Evolutionary conservation across 140 eudicot genomes (phyloP).

Genomic region (Ambrosia hybrid): DNA sequence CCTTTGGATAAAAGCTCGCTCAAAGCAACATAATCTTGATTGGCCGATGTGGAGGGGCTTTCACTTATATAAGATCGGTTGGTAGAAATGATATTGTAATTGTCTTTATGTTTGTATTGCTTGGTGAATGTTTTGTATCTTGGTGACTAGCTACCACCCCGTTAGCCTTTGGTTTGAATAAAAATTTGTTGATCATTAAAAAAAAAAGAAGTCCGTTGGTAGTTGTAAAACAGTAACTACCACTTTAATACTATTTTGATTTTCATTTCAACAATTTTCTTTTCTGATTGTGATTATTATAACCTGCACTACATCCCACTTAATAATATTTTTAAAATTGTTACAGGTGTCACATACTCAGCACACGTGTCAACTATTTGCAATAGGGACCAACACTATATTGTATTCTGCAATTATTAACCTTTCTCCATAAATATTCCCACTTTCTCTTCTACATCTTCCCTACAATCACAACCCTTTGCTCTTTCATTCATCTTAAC

Average conservation of each 20-base stretch:
- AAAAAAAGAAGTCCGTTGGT: too few relatives aligned
- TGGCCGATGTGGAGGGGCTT: too few relatives aligned
- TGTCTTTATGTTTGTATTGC: too few relatives aligned
- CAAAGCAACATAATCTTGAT: too few relatives aligned
- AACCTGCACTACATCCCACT: constrained; percentile 5
- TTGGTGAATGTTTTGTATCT: too few relatives aligned
- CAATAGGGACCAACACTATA: constrained; percentile 28
- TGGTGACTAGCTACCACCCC: too few relatives aligned
- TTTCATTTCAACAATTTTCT: neutral
- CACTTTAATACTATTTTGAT: neutral
- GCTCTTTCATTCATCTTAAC: constrained; percentile 10
- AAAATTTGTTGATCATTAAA: too few relatives aligned
- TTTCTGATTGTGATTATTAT: neutral
- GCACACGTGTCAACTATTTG: constrained; percentile 31
- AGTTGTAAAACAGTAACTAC: neutral
- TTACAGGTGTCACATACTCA: constrained; percentile 1
- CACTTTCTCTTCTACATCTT: constrained; percentile 1
- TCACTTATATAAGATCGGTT: too few relatives aligned
- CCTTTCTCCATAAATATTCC: constrained; percentile 21
- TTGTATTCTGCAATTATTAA: constrained; percentile 30
- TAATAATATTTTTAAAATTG: neutral
- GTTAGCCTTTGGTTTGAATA: too few relatives aligned
- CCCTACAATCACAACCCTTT: constrained; percentile 10
- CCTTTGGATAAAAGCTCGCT: too few relatives aligned
- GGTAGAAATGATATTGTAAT: too few relatives aligned